These are phyloP conservation scores for Guyanaporus albipodus DNA, from an alignment of 768 basidiomycete species.

Conservation along the genomic window DNA sequence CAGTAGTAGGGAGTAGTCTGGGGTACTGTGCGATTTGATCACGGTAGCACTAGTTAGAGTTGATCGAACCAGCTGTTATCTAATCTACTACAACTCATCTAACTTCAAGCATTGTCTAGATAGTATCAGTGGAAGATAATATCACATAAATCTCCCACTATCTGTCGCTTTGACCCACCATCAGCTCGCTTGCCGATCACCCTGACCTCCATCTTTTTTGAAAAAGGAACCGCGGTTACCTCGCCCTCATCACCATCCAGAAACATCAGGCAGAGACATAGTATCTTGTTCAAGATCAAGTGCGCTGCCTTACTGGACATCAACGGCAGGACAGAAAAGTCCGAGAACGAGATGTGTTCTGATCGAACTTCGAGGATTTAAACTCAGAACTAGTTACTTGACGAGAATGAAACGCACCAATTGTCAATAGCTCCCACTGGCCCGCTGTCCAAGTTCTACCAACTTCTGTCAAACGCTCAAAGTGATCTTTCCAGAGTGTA, in stretches of 20 bases:
- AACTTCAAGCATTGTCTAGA: no score
- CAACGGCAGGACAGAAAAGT: constrained; percentile 25
- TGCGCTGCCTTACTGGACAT: constrained; percentile 16
- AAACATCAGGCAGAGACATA: constrained; percentile 20
- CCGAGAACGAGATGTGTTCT: constrained; percentile 29
- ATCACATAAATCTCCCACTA: constrained; percentile 20
- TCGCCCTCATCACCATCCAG: constrained; percentile 14
- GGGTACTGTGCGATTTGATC: no score
- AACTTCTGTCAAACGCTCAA: constrained; percentile 51
- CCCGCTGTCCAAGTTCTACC: constrained; percentile 52
- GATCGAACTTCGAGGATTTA: constrained; percentile 17
- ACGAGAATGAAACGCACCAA: constrained; percentile 35
- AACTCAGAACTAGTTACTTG: background rate
- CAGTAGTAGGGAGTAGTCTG: no score
- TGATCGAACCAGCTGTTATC: constrained; percentile 17
- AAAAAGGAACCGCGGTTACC: background rate
- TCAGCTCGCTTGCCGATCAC: constrained; percentile 21
- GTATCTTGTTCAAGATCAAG: constrained; percentile 21
- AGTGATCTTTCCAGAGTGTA: constrained; percentile 77
- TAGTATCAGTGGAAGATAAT: constrained; percentile 23
- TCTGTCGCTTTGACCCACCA: constrained; percentile 23
- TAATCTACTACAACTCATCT: constrained; percentile 15
- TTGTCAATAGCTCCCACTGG: constrained; percentile 42
- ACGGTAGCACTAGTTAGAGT: background rate
- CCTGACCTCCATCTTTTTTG: constrained; percentile 22